Percentiles rank a stretch among this genome's conserved stretches.
These are phyloP conservation scores for Coemansia sp. DNA, from an alignment of 192 early-diverging fungal genomes.

Conservation along the genomic window DNA sequence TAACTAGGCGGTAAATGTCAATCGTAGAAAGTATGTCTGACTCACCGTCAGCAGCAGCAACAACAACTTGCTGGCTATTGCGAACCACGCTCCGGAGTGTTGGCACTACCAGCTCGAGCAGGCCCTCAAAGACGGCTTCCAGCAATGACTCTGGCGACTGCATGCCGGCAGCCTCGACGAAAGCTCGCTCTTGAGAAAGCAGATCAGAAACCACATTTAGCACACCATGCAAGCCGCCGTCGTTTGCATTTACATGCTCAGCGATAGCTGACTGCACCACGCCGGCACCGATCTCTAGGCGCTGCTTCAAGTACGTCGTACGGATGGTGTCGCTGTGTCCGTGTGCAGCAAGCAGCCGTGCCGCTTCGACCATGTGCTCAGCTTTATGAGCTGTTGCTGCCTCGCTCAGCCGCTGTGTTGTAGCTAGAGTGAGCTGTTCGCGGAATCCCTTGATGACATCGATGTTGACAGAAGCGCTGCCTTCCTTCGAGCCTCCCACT, in stretches of 20 bases:
- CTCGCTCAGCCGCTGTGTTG: conserved; percentile 3
- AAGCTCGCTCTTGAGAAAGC: conserved; percentile 20
- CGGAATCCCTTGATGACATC: conserved; percentile 2
- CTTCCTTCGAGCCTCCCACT: not conserved
- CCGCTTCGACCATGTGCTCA: not conserved
- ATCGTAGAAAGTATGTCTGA: not conserved
- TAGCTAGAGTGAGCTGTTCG: conserved; percentile 12
- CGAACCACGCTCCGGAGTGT: conserved; percentile 5
- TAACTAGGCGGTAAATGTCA: conserved; percentile 21
- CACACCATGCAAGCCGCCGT: not conserved
- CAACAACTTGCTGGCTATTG: not conserved
- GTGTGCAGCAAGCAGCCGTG: conserved; percentile 19
- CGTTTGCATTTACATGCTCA: not conserved
- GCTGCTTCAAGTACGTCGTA: conserved; percentile 12
- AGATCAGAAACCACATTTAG: conserved; percentile 13
- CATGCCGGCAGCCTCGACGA: conserved; percentile 27
- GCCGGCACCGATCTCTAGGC: conserved; percentile 14
- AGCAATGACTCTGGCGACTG: conserved; percentile 11
- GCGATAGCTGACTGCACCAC: conserved; percentile 15
- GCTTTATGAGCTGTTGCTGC: conserved; percentile 15
- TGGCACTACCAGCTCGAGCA: conserved; percentile 19
- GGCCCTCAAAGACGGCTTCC: conserved; percentile 14
- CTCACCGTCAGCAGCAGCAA: not conserved
- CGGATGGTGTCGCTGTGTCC: conserved; percentile 14
- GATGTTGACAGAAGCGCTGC: not conserved